These are phyloP conservation scores for Phyllosticta ampelicida DNA, from an alignment of 2,329 filamentous ascomycete species.

Conservation along the genomic window DNA sequence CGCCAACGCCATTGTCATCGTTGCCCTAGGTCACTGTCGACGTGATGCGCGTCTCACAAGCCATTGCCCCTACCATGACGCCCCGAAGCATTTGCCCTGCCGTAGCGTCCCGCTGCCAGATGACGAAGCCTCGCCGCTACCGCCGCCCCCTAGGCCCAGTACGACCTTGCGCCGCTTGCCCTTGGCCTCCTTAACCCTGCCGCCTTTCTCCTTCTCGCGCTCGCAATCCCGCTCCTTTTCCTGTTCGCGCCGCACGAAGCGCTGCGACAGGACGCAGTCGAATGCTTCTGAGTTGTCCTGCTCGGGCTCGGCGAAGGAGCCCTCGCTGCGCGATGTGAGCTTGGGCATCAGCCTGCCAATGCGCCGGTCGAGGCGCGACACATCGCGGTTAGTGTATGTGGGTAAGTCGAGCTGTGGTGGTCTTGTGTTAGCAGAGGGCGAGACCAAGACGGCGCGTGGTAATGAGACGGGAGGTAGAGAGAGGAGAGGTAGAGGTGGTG, in stretches of 20 bases:
- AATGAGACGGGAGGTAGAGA: too few relatives aligned
- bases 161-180: background rate
- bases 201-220: background rate
- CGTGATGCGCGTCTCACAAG: too few relatives aligned
- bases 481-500: background rate
- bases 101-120: too few relatives aligned
- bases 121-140: too few relatives aligned
- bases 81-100: too few relatives aligned
- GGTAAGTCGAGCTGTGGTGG: background rate
- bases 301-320: background rate
- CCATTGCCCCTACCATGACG: too few relatives aligned
- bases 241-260: background rate
- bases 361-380: background rate
- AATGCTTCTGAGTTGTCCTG: background rate
- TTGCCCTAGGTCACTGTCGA: too few relatives aligned
- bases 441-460: too few relatives aligned
- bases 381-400: background rate
- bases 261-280: background rate
- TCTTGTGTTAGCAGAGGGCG: background rate
- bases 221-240: background rate
- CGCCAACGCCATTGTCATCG: too few relatives aligned
- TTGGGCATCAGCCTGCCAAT: background rate
- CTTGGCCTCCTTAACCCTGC: background rate
- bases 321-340: background rate
- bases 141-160: background rate